Evolutionary conservation across 2,329 filamentous ascomycete genomes (phyloP).

Genomic region (Alternaria longipes): DNA sequence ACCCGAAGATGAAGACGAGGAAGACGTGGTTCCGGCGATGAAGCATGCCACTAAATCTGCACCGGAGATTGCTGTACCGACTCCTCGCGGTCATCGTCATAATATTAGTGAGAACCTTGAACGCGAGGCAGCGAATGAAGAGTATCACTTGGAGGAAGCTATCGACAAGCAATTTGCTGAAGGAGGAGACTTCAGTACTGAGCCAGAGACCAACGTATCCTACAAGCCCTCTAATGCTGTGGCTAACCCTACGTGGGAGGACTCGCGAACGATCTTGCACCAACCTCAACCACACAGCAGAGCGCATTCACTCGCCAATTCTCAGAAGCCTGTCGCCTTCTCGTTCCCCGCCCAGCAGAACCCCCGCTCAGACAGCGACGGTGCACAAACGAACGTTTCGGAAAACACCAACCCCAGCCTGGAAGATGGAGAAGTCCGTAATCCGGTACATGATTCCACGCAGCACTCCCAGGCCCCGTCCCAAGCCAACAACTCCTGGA

Average conservation of each 20-base stretch:
- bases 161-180: slow-evolving; percentile 81
- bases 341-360: slow-evolving; percentile 43
- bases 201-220: slow-evolving; percentile 43
- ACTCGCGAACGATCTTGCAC: slow-evolving; percentile 63
- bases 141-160: slow-evolving; percentile 84
- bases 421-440: slow-evolving; percentile 43
- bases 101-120: slow-evolving; percentile 82
- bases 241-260: slow-evolving; percentile 46
- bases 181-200: slow-evolving; percentile 73
- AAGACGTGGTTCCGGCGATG: slow-evolving; percentile 50
- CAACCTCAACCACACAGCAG: slow-evolving; percentile 79
- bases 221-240: slow-evolving; percentile 39
- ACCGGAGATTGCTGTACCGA: slow-evolving; percentile 67
- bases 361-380: slow-evolving; percentile 52
- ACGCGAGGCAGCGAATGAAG: slow-evolving; percentile 83
- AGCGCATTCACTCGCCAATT: slow-evolving; percentile 75
- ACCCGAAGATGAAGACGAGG: slow-evolving; percentile 76
- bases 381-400: slow-evolving; percentile 52
- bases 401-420: slow-evolving; percentile 52
- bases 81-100: slow-evolving; percentile 69
- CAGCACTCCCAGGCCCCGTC: slow-evolving; percentile 51
- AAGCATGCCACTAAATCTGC: slow-evolving; percentile 51
- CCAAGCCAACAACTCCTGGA: slow-evolving; percentile 50
- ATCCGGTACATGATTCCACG: slow-evolving; percentile 32
- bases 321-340: slow-evolving; percentile 56